Base-by-base conservation (phyloP, 208 protist species). In the Leishmania guyanensis region DNA sequence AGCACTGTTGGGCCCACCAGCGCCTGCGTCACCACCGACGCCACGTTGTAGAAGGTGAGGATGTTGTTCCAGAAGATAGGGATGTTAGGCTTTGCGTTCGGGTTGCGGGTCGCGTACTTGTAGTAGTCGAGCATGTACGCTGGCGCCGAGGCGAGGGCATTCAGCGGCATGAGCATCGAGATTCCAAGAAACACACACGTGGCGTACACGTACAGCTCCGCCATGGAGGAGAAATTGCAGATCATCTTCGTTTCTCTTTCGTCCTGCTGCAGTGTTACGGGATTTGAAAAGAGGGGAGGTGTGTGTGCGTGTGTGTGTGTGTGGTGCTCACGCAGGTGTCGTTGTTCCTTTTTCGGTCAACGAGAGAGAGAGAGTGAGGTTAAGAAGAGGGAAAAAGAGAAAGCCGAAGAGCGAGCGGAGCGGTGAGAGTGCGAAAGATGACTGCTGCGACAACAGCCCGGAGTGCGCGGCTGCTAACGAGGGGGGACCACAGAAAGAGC, bases 111-210 rank as follows among this genome's bases (percentile, higher is more conserved):
- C 3, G 94, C 90, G 77, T 94, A 96, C 81, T 93, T 92, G 89
- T 95, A 94, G 88, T 95, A 96, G 73, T 95, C 79, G 9, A 91
- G 50, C 85, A 98, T 97, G 86, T 95, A 98, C 20, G 78, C 53
- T 0, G 91, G 93, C 6, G 94, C 94, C 2, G 92, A 96, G 43
- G 92, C 93, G 51, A 98, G 89, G 48, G 90, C 89, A 65, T 98
- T 98, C 70, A 97, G 90, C 4, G 95, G 94, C 88, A 98, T 97
- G 29, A 98, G 84, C 56, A 94, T 80, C 26, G 94, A 94, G 36
- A 96, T 85, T 36, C 96, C 96, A n/a, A 96, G 87, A 39, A 97
- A 33, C 22, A 97, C 78, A 43, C 95, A 93, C 54, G 95, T 96
- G 51, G 87, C 66, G 78, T 96, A 98, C 70, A 93, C 86, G 85